Percentiles rank a stretch among this genome's conserved stretches.
Conservation (phyloP, 108 stramenopile species). For the Mediolabrus comicus region DNA sequence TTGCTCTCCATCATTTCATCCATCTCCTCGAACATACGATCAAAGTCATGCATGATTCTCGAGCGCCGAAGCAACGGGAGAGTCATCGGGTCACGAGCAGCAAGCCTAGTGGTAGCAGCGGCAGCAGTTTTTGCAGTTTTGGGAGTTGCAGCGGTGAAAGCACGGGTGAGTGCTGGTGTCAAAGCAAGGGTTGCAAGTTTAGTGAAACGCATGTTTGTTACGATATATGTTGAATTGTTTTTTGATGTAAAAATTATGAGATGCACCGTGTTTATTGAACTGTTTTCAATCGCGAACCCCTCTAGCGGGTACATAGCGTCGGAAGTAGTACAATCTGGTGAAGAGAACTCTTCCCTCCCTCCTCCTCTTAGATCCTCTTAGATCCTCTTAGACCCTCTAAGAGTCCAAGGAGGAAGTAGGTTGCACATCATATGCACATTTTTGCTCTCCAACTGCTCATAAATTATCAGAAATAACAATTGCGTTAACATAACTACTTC, state of each 20-base stretch:
- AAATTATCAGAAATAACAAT: neutral
- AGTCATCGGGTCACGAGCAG: neutral
- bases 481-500: neutral
- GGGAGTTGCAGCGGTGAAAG: neutral
- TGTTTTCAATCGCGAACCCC: neutral
- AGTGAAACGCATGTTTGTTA: neutral
- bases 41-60: constrained; percentile 7
- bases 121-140: neutral
- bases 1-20: constrained; percentile 22
- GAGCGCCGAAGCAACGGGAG: neutral
- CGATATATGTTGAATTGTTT: neutral
- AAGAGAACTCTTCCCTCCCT: too few species aligned
- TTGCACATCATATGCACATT: too few species aligned
- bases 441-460: neutral
- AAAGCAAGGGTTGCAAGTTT: neutral
- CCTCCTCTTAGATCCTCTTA: neutral
- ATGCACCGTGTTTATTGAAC: neutral
- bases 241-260: neutral
- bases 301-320: too few species aligned
- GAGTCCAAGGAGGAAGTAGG: too few species aligned
- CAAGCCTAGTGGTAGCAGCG: neutral
- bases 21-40: constrained; percentile 34
- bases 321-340: too few species aligned
- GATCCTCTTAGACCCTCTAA: neutral
- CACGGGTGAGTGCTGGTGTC: neutral